A percentile compares a stretch with the other conserved stretches of the same genome.
Evolutionary conservation across 2,329 filamentous ascomycete species (phyloP).

Genomic region (Sarocladiaceae sp.): DNA sequence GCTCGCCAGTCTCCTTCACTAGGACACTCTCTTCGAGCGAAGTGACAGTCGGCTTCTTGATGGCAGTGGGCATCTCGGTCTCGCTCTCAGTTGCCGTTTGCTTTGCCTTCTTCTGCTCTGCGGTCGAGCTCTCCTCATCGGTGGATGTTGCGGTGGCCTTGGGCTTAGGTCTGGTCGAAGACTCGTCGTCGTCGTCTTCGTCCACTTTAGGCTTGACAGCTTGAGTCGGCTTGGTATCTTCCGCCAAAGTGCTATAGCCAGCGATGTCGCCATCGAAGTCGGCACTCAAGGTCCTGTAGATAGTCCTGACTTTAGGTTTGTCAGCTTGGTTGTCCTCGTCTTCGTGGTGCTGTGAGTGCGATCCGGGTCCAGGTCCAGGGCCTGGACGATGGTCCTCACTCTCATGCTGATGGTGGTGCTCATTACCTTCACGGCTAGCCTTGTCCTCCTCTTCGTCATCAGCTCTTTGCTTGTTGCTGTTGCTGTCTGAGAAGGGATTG

Average conservation of each 20-base stretch:
- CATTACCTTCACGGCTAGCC: background rate
- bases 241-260: background rate
- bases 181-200: slow-evolving; percentile 12
- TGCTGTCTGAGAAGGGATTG: slow-evolving; percentile 2
- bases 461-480: slow-evolving; percentile 3
- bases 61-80: slow-evolving; percentile 10
- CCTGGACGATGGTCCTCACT: background rate
- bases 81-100: background rate
- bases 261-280: slow-evolving; percentile 7
- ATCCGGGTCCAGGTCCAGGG: background rate
- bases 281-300: slow-evolving; percentile 2
- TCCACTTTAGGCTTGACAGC: slow-evolving; percentile 9
- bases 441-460: background rate
- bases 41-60: slow-evolving; percentile 11
- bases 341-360: background rate
- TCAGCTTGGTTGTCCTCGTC: slow-evolving; percentile 3
- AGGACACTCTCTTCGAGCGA: background rate
- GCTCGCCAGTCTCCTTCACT: slow-evolving; percentile 1
- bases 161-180: slow-evolving; percentile 13
- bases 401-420: background rate
- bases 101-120: slow-evolving; percentile 14
- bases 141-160: slow-evolving; percentile 15
- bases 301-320: slow-evolving; percentile 1
- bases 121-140: slow-evolving; percentile 16
- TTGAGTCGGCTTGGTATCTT: background rate